phyloP scores from a whole-genome alignment of 495 filamentous ascomycete genomes.

The Neurospora cerealis region DNA sequence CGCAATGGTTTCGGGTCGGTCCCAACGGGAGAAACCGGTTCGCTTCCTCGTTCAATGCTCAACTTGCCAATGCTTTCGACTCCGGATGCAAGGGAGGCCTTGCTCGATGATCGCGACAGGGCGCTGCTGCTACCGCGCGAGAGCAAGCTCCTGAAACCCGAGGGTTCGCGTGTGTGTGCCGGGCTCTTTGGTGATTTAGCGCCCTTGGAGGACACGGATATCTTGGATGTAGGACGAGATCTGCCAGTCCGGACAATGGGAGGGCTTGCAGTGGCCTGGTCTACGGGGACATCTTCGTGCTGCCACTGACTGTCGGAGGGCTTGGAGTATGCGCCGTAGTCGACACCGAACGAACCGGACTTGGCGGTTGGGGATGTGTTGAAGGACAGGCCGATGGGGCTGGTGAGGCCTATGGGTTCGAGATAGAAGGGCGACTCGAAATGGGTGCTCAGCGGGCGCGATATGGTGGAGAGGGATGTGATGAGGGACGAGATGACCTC shows the following conservation, averaged over 20 bases:
- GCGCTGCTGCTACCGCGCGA: conserved; percentile 29
- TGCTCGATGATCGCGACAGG: conserved; percentile 41
- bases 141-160: conserved; percentile 35
- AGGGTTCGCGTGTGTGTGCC: conserved; percentile 26
- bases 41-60: conserved; percentile 43
- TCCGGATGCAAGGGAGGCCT: conserved; percentile 38
- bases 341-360: conserved; percentile 54
- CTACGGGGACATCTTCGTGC: conserved; percentile 48
- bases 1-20: conserved; percentile 24
- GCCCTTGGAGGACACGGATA: conserved; percentile 44
- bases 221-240: neutral
- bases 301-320: conserved; percentile 39
- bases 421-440: conserved; percentile 45
- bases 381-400: conserved; percentile 35
- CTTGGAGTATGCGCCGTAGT: conserved; percentile 50
- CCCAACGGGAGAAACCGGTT: conserved; percentile 23
- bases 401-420: conserved; percentile 18
- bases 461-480: conserved; percentile 82
- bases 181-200: conserved; percentile 41
- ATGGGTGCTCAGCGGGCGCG: conserved; percentile 59
- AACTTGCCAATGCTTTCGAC: conserved; percentile 50
- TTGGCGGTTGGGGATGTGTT: conserved; percentile 31
- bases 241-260: conserved; percentile 67
- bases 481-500: conserved; percentile 93
- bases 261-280: conserved; percentile 58